phyloP scores from a whole-genome alignment of 1,284 basidiomycete genomes.

The Boletus semigastroideus region DNA sequence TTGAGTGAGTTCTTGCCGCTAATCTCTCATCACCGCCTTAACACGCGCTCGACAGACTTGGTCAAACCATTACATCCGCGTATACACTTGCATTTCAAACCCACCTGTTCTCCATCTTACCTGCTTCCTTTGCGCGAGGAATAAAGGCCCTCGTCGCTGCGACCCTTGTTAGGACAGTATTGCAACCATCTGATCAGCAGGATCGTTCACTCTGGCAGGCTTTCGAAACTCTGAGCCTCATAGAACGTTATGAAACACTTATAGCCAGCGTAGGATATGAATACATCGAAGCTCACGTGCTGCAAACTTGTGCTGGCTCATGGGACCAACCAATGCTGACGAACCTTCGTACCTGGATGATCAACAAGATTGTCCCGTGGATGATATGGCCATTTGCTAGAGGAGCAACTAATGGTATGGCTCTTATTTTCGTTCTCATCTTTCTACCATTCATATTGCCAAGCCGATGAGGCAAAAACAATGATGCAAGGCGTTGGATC shows the following conservation, averaged over 20 bases:
- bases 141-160: slow-evolving; percentile 64
- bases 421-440: slow-evolving; percentile 18
- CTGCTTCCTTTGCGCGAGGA: slow-evolving; percentile 59
- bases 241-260: slow-evolving; percentile 83
- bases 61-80: slow-evolving; percentile 53
- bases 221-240: slow-evolving; percentile 73
- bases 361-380: slow-evolving; percentile 78
- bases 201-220: slow-evolving; percentile 53
- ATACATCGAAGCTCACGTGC: slow-evolving; percentile 74
- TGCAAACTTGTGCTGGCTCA: slow-evolving; percentile 61
- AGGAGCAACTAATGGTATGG: slow-evolving; percentile 54
- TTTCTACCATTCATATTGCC: slow-evolving; percentile 20
- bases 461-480: slow-evolving; percentile 67
- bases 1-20: slow-evolving; percentile 44
- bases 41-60: slow-evolving; percentile 46
- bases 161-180: slow-evolving; percentile 47
- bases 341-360: slow-evolving; percentile 71
- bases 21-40: slow-evolving; percentile 6
- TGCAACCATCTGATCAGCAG: slow-evolving; percentile 31
- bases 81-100: slow-evolving; percentile 71
- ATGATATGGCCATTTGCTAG: slow-evolving; percentile 77
- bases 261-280: slow-evolving; percentile 84
- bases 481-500: slow-evolving; percentile 82
- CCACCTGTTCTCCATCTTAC: slow-evolving; percentile 64
- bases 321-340: slow-evolving; percentile 72